phyloP scores from a whole-genome alignment of 768 basidiomycete species.

The Suillus clintonianus region DNA sequence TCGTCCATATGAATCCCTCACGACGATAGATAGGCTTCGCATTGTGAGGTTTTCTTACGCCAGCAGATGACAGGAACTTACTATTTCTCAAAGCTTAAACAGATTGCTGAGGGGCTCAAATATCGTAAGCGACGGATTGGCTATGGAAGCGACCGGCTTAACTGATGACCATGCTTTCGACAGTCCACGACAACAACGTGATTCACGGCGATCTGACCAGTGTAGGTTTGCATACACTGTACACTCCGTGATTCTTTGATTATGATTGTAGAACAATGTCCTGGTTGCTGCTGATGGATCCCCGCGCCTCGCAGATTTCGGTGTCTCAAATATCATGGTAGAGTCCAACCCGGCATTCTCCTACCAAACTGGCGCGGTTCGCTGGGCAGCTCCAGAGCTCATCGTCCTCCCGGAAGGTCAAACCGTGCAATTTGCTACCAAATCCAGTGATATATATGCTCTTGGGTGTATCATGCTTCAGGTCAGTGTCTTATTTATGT shows the following conservation, averaged over 20 bases:
- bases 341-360: slow-evolving; percentile 25
- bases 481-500: slow-evolving; percentile 29
- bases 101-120: slow-evolving; percentile 21
- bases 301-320: slow-evolving; percentile 46
- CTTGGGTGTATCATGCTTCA: slow-evolving; percentile 39
- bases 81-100: slow-evolving; percentile 20
- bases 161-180: background rate
- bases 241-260: background rate
- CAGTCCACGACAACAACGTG: slow-evolving; percentile 3
- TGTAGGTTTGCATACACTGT: background rate
- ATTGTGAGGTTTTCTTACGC: slow-evolving; percentile 10
- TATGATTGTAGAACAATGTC: slow-evolving; percentile 3
- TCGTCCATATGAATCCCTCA: background rate
- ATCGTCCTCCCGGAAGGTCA: slow-evolving; percentile 18
- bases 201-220: slow-evolving; percentile 11
- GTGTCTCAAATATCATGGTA: slow-evolving; percentile 39
- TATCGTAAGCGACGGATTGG: slow-evolving; percentile 15
- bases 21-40: slow-evolving; percentile 8
- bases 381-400: slow-evolving; percentile 45
- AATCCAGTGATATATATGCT: slow-evolving; percentile 44
- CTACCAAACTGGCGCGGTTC: slow-evolving; percentile 28
- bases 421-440: slow-evolving; percentile 7
- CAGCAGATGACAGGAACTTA: background rate
- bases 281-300: slow-evolving; percentile 41
- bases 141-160: background rate